phyloP scores from a whole-genome alignment of 768 basidiomycete species.

The Rubroboletus satanas region DNA sequence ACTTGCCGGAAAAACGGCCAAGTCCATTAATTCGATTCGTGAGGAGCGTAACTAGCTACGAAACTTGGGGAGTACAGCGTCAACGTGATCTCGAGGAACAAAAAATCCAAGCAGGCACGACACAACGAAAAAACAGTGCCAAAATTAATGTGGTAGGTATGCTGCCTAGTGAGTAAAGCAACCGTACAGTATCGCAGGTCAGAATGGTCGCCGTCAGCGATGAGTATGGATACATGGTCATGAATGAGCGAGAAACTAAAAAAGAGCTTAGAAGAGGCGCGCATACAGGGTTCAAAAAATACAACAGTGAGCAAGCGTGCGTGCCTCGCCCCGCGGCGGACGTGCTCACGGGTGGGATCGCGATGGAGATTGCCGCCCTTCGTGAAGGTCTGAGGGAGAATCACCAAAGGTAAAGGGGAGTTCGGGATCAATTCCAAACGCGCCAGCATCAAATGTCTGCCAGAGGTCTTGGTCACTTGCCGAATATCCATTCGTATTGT shows the following conservation, averaged over 20 bases:
- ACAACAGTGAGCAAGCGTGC: constrained; percentile 4
- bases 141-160: constrained; percentile 28
- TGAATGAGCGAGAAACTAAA: constrained; percentile 4
- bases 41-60: constrained; percentile 2
- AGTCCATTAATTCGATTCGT: constrained; percentile 9
- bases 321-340: neutral
- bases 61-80: constrained; percentile 5
- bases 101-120: neutral
- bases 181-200: constrained; percentile 23
- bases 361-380: constrained; percentile 29
- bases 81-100: neutral
- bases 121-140: constrained; percentile 6
- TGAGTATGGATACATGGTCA: constrained; percentile 31
- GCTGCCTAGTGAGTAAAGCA: constrained; percentile 25
- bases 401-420: constrained; percentile 61
- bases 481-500: constrained; percentile 46
- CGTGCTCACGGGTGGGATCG: constrained; percentile 18
- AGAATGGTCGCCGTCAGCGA: constrained; percentile 18
- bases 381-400: constrained; percentile 27
- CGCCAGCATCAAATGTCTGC: constrained; percentile 66
- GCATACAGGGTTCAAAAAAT: constrained; percentile 17
- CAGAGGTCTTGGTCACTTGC: constrained; percentile 42
- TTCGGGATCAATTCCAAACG: constrained; percentile 76
- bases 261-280: neutral
- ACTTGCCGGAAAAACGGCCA: neutral